Conservation (phyloP, 805 yeast species). For the Ogataea minuta region DNA sequence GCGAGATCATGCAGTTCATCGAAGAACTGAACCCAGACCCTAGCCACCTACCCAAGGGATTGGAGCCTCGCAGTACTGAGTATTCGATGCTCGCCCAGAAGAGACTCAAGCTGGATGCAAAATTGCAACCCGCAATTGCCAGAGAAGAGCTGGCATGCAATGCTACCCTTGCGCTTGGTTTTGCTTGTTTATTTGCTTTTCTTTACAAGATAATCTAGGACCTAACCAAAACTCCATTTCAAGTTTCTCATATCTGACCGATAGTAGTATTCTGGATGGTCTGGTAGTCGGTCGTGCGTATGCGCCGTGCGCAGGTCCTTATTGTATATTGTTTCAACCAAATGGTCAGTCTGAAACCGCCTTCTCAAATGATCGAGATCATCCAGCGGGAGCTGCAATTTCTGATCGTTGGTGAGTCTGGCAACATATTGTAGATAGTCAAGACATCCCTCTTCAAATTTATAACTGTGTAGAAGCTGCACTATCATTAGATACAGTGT, state of each 20-base stretch:
- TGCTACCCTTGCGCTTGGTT: constrained; percentile 18
- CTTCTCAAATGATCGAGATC: constrained; percentile 5
- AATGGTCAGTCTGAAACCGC: constrained; percentile 14
- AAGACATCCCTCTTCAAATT: background rate
- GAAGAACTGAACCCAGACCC: constrained; percentile 67
- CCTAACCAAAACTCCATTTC: background rate
- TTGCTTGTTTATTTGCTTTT: constrained; percentile 22
- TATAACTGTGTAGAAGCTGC: constrained; percentile 6
- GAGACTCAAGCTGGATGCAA: constrained; percentile 38
- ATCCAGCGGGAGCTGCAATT: constrained; percentile 11
- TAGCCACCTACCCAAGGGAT: constrained; percentile 54
- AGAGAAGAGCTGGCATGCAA: constrained; percentile 21
- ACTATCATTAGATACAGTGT: constrained; percentile 22
- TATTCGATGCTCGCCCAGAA: constrained; percentile 46
- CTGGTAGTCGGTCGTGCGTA: background rate
- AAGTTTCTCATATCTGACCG: background rate
- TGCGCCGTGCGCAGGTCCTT: background rate
- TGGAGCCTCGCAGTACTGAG: constrained; percentile 44
- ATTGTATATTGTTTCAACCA: background rate
- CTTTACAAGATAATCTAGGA: constrained; percentile 4
- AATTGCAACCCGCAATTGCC: constrained; percentile 16
- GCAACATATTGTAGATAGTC: constrained; percentile 11
- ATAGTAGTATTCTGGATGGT: constrained; percentile 5
- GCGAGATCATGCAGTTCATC: constrained; percentile 84
- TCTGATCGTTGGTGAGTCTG: constrained; percentile 15